Evolutionary conservation across 441 rosid species (phyloP), one percentile per base, ranked within the genome.

Genomic region (Pelargonium fulgidum): DNA sequence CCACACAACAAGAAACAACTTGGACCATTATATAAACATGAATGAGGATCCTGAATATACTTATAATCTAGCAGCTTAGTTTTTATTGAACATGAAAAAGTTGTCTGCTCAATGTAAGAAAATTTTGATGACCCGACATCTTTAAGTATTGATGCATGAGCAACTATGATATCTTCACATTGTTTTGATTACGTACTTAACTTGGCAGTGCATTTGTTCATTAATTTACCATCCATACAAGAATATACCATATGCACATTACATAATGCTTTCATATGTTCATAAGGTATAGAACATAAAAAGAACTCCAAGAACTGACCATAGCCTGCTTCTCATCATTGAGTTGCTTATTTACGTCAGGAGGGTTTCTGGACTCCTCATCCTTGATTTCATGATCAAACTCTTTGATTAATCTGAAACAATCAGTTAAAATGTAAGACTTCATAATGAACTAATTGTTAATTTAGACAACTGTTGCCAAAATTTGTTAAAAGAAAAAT

Each of bases 291-390:
- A 20, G n/a, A 33, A 66, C 68, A 72, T 33, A n/a, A 14, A 42
- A 2, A 62, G 64, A 10, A 69, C 67, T 62, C 56, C 4, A 64
- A 61, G 47, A 68, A 79, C 91, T 76, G 48, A 90, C 97, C 95
- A 93, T 78, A 73, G 99, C 89, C 78, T 93, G 95, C 79, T 93
- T 93, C 84, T 89, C 97, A 63, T 91, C 99, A 75, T 93, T 93
- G 79, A 91, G 87, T 74, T 78, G 88, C 84, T 82, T 88, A 72
- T 82, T 87, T n/a, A 87, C 87, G 73, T 93, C 83, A 42, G 92
- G 84, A 65, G 97, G 81, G 80, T 85, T 88, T 77, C 65, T 81
- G 78, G 77, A 76, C 83, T 89, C 96, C 72, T 84, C 95, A 66
- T 86, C 96, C 80, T 93, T 89, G 67, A 86, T 80, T 76, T 89